Conservation (phyloP, 768 basidiomycete genomes). For the Ephemerocybe angulata region DNA sequence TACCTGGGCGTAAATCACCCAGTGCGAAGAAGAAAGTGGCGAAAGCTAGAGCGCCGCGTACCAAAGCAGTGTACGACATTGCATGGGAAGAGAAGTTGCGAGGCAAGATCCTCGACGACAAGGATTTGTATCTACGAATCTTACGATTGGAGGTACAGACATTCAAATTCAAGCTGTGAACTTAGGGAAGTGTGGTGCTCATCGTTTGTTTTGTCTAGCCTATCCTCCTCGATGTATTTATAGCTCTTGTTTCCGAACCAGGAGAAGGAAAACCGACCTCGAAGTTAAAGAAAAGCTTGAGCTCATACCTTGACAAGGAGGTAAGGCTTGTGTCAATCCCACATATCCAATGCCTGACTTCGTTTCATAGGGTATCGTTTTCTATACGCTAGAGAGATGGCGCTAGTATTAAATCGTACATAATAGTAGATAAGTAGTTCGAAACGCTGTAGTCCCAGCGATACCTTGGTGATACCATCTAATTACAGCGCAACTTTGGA, state of each 20-base stretch:
- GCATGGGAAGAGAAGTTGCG: conserved; percentile 41
- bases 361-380: conserved; percentile 47
- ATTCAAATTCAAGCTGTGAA: neutral
- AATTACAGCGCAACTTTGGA: conserved; percentile 54
- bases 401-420: neutral
- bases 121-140: conserved; percentile 49
- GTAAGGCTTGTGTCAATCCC: conserved; percentile 25
- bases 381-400: conserved; percentile 29
- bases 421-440: no score
- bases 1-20: neutral
- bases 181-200: no score
- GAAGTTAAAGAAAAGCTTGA: conserved; percentile 38
- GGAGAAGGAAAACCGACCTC: conserved; percentile 20
- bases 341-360: neutral
- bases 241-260: conserved; percentile 38
- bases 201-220: conserved; percentile 43
- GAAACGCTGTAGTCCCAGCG: neutral
- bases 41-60: neutral
- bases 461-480: neutral
- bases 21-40: neutral
- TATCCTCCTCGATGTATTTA: conserved; percentile 52
- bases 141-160: conserved; percentile 64
- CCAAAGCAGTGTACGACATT: conserved; percentile 20
- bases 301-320: conserved; percentile 54
- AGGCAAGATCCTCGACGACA: conserved; percentile 41